Evolutionary conservation across 306 rosid genomes (phyloP).

Genomic region (Ochetophila trinervis): DNA sequence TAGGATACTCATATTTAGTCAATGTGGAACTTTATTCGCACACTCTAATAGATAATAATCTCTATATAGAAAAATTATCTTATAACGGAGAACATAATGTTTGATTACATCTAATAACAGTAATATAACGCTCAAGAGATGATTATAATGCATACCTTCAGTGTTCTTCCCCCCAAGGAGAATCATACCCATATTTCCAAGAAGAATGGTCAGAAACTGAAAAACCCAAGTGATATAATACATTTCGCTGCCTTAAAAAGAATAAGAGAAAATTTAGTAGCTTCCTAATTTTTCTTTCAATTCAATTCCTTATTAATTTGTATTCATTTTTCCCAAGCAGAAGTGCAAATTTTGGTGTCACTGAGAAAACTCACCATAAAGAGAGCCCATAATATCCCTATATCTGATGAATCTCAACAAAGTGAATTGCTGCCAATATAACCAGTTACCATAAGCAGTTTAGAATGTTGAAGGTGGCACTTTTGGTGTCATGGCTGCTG

Average conservation of each 20-base stretch:
- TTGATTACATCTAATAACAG: no score
- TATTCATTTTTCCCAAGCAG: background rate
- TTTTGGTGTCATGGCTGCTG: no score
- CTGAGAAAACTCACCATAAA: slow-evolving; percentile 30
- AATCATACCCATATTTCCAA: slow-evolving; percentile 59
- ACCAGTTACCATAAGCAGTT: slow-evolving; percentile 61
- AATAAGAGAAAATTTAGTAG: background rate
- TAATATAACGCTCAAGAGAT: no score
- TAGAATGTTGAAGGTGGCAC: no score
- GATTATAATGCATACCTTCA: slow-evolving; percentile 30
- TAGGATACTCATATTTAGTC: no score
- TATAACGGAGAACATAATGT: no score
- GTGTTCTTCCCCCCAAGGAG: slow-evolving; percentile 63
- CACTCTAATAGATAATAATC: no score
- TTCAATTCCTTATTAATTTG: background rate
- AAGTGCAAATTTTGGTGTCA: background rate
- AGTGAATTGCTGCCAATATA: slow-evolving; percentile 55
- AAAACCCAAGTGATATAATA: slow-evolving; percentile 47
- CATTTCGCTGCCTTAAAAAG: slow-evolving; percentile 37
- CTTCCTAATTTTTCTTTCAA: background rate
- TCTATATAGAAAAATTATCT: no score
- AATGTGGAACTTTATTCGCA: no score
- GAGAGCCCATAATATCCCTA: slow-evolving; percentile 59
- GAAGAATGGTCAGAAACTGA: slow-evolving; percentile 48
- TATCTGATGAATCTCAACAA: slow-evolving; percentile 63